Conservation (phyloP, 495 filamentous ascomycete species). For the Tuber indicum region DNA sequence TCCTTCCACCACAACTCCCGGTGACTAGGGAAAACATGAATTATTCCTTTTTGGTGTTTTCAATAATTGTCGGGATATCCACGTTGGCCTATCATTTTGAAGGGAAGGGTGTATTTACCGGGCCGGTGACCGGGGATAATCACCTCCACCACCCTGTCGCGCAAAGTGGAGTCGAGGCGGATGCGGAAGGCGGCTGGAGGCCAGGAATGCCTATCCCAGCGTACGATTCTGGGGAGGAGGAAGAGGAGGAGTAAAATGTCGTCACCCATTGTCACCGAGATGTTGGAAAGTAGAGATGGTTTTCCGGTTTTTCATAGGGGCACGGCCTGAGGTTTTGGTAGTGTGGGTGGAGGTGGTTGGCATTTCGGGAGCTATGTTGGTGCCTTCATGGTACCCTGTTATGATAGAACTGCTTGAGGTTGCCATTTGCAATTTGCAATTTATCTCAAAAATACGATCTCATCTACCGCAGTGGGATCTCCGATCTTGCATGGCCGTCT, state of each 20-base stretch:
- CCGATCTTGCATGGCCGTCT: no score
- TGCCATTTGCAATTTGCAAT: no score
- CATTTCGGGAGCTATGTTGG: background rate
- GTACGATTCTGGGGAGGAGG: background rate
- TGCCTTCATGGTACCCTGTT: background rate
- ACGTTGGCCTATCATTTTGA: constrained; percentile 65
- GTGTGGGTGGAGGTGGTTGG: background rate
- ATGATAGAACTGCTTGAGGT: background rate
- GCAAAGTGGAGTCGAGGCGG: background rate
- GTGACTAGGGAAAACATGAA: constrained; percentile 68
- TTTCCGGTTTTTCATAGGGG: background rate
- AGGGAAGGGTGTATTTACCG: constrained; percentile 50
- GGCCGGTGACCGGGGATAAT: constrained; percentile 3
- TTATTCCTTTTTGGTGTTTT: constrained; percentile 65
- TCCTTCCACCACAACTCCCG: constrained; percentile 64
- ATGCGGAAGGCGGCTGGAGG: background rate
- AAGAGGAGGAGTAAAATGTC: constrained; percentile 4
- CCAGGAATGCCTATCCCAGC: background rate
- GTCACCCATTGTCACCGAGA: constrained; percentile 1
- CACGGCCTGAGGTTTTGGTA: background rate
- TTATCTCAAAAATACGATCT: no score
- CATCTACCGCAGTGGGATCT: no score
- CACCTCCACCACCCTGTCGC: background rate
- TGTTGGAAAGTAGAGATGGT: background rate
- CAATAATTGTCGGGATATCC: constrained; percentile 60